phyloP scores from a whole-genome alignment of 345 rosid species.

The Sonneratia caseolaris region DNA sequence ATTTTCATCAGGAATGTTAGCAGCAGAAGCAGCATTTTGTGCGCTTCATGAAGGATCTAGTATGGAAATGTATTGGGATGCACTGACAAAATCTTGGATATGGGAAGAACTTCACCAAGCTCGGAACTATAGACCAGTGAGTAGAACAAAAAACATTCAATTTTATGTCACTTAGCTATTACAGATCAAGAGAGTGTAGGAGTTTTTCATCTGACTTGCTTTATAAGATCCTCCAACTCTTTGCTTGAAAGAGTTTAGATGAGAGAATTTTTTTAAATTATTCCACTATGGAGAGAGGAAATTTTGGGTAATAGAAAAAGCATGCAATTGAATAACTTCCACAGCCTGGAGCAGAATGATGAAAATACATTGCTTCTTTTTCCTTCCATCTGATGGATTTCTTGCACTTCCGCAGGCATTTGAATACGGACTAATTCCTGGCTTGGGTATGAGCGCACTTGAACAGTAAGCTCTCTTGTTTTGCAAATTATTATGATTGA shows the following conservation, averaged over 20 bases:
- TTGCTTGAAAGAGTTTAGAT: not conserved
- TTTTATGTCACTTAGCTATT: not conserved
- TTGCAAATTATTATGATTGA: slow-evolving; percentile 4
- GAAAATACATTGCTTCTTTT: not conserved
- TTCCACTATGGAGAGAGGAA: not conserved
- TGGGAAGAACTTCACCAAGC: slow-evolving; percentile 78
- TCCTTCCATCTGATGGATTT: slow-evolving; percentile 2
- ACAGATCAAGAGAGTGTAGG: not conserved
- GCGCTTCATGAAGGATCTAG: slow-evolving; percentile 41
- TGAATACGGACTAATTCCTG: slow-evolving; percentile 80
- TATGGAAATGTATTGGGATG: slow-evolving; percentile 69
- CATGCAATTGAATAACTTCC: not conserved
- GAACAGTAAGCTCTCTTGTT: slow-evolving; percentile 58
- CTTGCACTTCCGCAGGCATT: slow-evolving; percentile 49
- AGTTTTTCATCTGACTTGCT: not conserved
- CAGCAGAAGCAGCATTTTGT: slow-evolving; percentile 84
- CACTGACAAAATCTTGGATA: slow-evolving; percentile 67
- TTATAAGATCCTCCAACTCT: not conserved
- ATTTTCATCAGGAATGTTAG: slow-evolving; percentile 70
- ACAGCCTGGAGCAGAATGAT: not conserved
- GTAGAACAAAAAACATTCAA: slow-evolving; percentile 17
- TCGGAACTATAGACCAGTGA: slow-evolving; percentile 86
- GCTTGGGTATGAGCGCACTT: slow-evolving; percentile 63
- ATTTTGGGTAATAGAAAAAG: not conserved
- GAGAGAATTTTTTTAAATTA: not conserved